phyloP scores from a whole-genome alignment of 2,329 filamentous ascomycete genomes.

The Tolypocladium tundrense region DNA sequence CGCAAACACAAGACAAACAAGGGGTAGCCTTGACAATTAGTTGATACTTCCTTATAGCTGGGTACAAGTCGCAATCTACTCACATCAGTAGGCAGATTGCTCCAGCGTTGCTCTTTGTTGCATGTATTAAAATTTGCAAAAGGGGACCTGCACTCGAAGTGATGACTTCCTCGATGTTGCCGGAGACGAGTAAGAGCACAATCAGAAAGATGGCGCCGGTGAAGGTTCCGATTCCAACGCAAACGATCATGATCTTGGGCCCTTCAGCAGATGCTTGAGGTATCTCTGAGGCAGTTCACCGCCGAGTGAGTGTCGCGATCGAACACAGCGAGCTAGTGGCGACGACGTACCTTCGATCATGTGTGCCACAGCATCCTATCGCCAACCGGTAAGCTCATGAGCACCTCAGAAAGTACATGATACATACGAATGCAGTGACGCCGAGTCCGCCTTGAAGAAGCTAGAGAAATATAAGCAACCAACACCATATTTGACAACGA shows the following conservation, averaged over 20 bases:
- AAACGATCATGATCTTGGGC: constrained; percentile 35
- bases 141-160: constrained; percentile 45
- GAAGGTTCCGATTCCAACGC: constrained; percentile 50
- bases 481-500: neutral
- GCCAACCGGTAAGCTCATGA: neutral
- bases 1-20: constrained; percentile 54
- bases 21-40: constrained; percentile 28
- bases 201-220: constrained; percentile 54
- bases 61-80: neutral
- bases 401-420: too few species aligned
- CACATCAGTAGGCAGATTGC: constrained; percentile 57
- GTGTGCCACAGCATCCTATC: constrained; percentile 21
- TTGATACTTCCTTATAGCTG: neutral
- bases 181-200: constrained; percentile 53
- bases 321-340: accelerated
- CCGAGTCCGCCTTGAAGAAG: constrained; percentile 22
- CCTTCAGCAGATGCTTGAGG: constrained; percentile 19
- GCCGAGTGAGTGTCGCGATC: neutral
- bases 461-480: neutral
- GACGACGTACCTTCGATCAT: constrained; percentile 18
- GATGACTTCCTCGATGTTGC: constrained; percentile 46
- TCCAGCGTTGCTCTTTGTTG: constrained; percentile 50
- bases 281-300: constrained; percentile 11
- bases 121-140: constrained; percentile 51
- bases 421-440: constrained; percentile 16